phyloP scores from a whole-genome alignment of 495 filamentous ascomycete genomes.

The Trichoderma parareesei region DNA sequence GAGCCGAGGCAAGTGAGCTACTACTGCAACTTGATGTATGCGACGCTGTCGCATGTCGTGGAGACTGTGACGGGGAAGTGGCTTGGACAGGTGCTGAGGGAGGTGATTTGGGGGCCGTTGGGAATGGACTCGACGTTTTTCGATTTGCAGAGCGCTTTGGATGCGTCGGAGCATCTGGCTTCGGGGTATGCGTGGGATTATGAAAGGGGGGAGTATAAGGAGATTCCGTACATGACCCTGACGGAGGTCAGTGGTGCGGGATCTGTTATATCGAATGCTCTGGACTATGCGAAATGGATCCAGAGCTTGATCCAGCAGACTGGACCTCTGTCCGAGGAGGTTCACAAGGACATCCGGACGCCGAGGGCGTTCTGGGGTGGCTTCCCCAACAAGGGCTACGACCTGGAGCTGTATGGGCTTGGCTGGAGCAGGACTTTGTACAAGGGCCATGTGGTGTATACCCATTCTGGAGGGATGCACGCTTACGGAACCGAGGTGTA shows the following conservation, averaged over 20 bases:
- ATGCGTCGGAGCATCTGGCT: constrained; percentile 18
- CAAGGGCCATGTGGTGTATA: constrained; percentile 33
- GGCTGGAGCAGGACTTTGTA: constrained; percentile 39
- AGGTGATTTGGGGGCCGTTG: constrained; percentile 39
- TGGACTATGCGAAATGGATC: constrained; percentile 47
- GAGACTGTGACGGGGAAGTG: constrained; percentile 32
- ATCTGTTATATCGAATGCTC: constrained; percentile 39
- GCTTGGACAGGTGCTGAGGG: constrained; percentile 35
- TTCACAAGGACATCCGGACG: constrained; percentile 29
- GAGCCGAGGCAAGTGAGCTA: constrained; percentile 34
- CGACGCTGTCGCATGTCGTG: constrained; percentile 33
- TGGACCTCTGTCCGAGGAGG: constrained; percentile 26
- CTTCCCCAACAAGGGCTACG: constrained; percentile 15
- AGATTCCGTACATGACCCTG: constrained; percentile 18
- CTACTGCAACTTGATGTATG: constrained; percentile 49
- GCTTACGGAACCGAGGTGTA: constrained; percentile 37
- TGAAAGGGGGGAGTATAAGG: constrained; percentile 11
- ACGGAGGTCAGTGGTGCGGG: constrained; percentile 40
- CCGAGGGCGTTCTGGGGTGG: constrained; percentile 26
- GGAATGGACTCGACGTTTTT: constrained; percentile 45
- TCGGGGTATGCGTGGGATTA: constrained; percentile 26
- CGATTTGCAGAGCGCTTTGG: constrained; percentile 28
- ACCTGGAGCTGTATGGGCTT: constrained; percentile 30
- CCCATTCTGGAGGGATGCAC: constrained; percentile 38
- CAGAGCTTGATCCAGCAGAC: constrained; percentile 22